Percentiles rank a stretch among this genome's conserved stretches.
These are phyloP conservation scores for Diaporthe caulivora DNA, from an alignment of 2,329 filamentous ascomycete genomes.

Conservation along the genomic window DNA sequence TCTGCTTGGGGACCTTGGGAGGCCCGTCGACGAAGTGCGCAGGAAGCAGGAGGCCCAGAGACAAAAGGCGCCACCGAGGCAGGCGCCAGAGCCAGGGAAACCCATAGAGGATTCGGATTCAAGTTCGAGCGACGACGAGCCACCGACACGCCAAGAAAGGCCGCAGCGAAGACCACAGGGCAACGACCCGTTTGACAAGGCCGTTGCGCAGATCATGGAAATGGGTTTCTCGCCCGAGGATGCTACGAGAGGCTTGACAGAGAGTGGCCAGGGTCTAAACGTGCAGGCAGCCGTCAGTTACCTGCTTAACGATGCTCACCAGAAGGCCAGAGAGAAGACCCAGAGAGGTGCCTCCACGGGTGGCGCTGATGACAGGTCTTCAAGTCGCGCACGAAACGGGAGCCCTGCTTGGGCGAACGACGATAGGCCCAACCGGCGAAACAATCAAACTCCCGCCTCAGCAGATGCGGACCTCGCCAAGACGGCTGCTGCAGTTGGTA, in stretches of 20 bases:
- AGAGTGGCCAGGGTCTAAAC: slow-evolving; percentile 83
- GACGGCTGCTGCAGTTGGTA: slow-evolving; percentile 85
- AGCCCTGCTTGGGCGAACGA: slow-evolving; percentile 75
- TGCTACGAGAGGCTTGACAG: slow-evolving; percentile 81
- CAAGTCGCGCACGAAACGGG: slow-evolving; percentile 52
- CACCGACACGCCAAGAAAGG: neutral
- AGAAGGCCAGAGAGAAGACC: slow-evolving; percentile 81
- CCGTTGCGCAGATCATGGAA: slow-evolving; percentile 89
- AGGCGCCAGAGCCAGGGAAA: slow-evolving; percentile 65
- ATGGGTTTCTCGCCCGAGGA: slow-evolving; percentile 94
- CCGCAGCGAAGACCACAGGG: slow-evolving; percentile 49
- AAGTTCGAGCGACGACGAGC: slow-evolving; percentile 59
- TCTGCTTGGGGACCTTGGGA: slow-evolving; percentile 73
- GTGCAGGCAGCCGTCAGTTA: slow-evolving; percentile 90
- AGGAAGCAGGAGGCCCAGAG: slow-evolving; percentile 51
- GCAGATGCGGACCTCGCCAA: slow-evolving; percentile 82
- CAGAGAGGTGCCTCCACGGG: slow-evolving; percentile 49
- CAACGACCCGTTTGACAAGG: slow-evolving; percentile 78
- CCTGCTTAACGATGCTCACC: slow-evolving; percentile 91
- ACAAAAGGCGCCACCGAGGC: slow-evolving; percentile 36
- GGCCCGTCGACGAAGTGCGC: slow-evolving; percentile 73
- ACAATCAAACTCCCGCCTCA: slow-evolving; percentile 67
- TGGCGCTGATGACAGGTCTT: slow-evolving; percentile 53
- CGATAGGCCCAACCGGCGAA: slow-evolving; percentile 62
- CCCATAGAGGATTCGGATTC: slow-evolving; percentile 66